Conservation (phyloP, 345 rosid species). For the Brassica incana region DNA sequence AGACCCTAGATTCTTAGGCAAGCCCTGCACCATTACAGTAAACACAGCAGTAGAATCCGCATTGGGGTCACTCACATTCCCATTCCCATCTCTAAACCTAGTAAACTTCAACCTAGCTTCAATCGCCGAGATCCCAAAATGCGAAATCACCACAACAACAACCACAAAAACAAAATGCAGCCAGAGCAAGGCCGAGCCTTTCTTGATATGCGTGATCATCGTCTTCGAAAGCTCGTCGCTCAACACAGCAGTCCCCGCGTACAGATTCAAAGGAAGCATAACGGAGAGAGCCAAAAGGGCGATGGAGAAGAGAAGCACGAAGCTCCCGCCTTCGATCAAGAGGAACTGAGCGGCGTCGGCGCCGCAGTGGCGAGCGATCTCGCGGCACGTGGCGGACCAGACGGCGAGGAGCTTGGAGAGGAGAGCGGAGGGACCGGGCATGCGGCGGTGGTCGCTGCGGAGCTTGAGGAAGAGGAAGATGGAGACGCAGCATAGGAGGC, state of each 20-base stretch:
- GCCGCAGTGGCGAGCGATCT: constrained; percentile 90
- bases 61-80: constrained; percentile 68
- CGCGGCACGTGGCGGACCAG: constrained; percentile 90
- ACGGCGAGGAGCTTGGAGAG: constrained; percentile 81
- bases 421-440: constrained; percentile 78
- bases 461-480: constrained; percentile 92
- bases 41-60: constrained; percentile 76
- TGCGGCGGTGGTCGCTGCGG: constrained; percentile 88
- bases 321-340: constrained; percentile 90
- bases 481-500: constrained; percentile 76
- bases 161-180: constrained; percentile 76
- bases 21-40: constrained; percentile 84
- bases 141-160: constrained; percentile 56
- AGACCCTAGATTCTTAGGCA: constrained; percentile 77
- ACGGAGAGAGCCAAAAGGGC: constrained; percentile 60
- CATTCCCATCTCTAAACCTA: constrained; percentile 93
- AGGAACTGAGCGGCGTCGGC: constrained; percentile 96
- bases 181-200: constrained; percentile 84
- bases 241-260: constrained; percentile 70
- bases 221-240: constrained; percentile 86
- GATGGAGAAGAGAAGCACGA: constrained; percentile 51
- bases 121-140: constrained; percentile 68
- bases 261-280: constrained; percentile 77
- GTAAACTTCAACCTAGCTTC: constrained; percentile 73
- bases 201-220: constrained; percentile 73